Conservation (phyloP, 495 filamentous ascomycete species). For the Entonaema liquescens region DNA sequence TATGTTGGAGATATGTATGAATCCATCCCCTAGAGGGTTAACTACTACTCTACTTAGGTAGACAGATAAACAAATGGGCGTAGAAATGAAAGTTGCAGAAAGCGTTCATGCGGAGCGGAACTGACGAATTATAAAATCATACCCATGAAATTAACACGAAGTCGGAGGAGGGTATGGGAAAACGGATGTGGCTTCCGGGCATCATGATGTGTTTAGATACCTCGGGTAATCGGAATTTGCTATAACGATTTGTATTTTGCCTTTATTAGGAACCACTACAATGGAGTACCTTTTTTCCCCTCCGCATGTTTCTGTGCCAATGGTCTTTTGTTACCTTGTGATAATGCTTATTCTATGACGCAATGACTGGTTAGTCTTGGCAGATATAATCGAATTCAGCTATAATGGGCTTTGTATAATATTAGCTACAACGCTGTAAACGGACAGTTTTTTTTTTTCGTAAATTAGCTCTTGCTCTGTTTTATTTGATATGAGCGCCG, state of each 20-base stretch:
- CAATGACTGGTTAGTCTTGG: background rate
- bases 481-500: background rate
- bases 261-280: background rate
- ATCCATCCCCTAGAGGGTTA: background rate
- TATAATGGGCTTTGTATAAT: background rate
- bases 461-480: background rate
- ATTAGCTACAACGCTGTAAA: background rate
- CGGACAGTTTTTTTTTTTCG: background rate
- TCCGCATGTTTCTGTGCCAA: background rate
- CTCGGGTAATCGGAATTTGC: background rate
- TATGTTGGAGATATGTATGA: background rate
- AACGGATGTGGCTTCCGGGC: background rate
- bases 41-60: too few relatives aligned
- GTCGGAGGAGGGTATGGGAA: background rate
- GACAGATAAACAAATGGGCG: too few relatives aligned
- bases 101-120: background rate
- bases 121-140: background rate
- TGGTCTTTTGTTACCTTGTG: background rate
- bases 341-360: background rate
- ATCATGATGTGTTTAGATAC: background rate
- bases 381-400: background rate
- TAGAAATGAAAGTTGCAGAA: background rate
- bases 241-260: background rate
- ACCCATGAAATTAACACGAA: background rate
- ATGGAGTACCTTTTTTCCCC: background rate